Percentiles rank a stretch among this genome's conserved stretches.
phyloP scores from a whole-genome alignment of 2,329 filamentous ascomycete species.

The Monilinia aucupariae region DNA sequence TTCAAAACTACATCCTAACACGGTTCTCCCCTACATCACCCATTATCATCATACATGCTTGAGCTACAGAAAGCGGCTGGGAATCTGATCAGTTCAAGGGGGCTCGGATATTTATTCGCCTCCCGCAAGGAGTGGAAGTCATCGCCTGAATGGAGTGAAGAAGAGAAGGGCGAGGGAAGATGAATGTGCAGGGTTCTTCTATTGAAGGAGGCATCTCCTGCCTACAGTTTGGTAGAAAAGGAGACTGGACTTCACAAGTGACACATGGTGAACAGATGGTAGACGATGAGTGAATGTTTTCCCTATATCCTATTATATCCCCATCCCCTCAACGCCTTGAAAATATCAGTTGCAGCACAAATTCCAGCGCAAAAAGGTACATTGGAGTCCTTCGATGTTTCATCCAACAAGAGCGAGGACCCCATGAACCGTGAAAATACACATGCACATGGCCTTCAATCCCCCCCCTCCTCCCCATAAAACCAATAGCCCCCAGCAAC shows the following conservation, averaged over 20 bases:
- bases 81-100: not conserved
- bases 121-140: not conserved
- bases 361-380: constrained; percentile 9
- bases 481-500: constrained; percentile 2
- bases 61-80: not conserved
- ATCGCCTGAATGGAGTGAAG: not conserved
- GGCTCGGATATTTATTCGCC: not conserved
- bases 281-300: constrained; percentile 10
- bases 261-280: not conserved
- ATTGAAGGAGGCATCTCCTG: not conserved
- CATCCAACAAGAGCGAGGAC: constrained; percentile 7
- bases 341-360: constrained; percentile 16
- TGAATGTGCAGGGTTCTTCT: not conserved
- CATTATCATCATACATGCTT: not conserved
- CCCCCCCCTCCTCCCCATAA: not conserved
- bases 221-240: not conserved
- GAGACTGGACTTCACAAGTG: not conserved
- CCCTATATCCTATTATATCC: constrained; percentile 16
- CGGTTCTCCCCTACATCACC: not conserved
- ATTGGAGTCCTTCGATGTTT: constrained; percentile 4
- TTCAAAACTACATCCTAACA: not conserved
- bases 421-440: constrained; percentile 10
- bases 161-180: constrained; percentile 2
- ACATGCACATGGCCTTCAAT: constrained; percentile 12
- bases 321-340: constrained; percentile 13